Percentiles rank a stretch among this genome's conserved stretches.
Evolutionary conservation across 1,284 basidiomycete genomes (phyloP).

Genomic region (Irpex sp.): DNA sequence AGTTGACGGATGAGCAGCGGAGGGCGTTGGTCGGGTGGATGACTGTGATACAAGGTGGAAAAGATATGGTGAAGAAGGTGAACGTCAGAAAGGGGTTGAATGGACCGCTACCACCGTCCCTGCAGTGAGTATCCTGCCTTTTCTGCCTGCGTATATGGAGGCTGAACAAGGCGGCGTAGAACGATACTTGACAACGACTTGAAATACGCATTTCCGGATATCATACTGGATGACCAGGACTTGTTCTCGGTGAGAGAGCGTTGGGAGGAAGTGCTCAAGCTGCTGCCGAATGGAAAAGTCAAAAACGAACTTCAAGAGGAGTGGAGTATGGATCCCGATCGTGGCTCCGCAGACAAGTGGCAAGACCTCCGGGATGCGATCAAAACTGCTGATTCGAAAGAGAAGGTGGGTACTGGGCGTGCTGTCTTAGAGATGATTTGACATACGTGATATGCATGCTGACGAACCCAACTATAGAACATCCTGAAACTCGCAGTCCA

Average conservation of each 20-base stretch:
- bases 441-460: background rate
- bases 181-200: constrained; percentile 41
- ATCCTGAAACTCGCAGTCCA: constrained; percentile 53
- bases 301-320: constrained; percentile 46
- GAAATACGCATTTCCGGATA: constrained; percentile 54
- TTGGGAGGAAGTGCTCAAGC: constrained; percentile 72
- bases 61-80: constrained; percentile 83
- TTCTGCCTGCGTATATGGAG: background rate
- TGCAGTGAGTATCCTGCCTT: constrained; percentile 48
- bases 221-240: constrained; percentile 86
- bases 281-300: constrained; percentile 66
- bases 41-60: constrained; percentile 83
- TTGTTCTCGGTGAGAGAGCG: constrained; percentile 74
- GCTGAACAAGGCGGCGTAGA: constrained; percentile 38
- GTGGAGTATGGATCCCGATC: constrained; percentile 61
- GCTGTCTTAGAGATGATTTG: constrained; percentile 2
- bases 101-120: constrained; percentile 59
- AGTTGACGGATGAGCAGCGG: constrained; percentile 89
- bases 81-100: constrained; percentile 58
- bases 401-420: constrained; percentile 24
- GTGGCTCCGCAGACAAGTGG: constrained; percentile 73
- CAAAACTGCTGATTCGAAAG: constrained; percentile 27
- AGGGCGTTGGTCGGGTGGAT: constrained; percentile 85
- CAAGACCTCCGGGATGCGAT: constrained; percentile 50
- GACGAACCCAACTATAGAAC: background rate